Evolutionary conservation across 345 rosid species (phyloP).

Genomic region (Eucalyptus decipiens): DNA sequence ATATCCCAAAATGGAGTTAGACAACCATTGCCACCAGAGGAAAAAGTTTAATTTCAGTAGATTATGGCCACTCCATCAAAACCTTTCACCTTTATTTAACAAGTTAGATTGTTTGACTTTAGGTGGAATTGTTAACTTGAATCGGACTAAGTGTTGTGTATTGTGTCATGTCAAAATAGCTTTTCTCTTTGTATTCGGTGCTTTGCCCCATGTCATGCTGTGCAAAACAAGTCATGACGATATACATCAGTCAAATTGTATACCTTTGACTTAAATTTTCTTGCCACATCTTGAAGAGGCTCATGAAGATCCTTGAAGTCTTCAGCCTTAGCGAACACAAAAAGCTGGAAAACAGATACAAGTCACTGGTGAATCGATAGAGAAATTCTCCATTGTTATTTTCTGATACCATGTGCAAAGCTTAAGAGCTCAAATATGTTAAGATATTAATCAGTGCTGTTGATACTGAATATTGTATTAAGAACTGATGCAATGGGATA

Average conservation of each 20-base stretch:
- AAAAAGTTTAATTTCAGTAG: not conserved
- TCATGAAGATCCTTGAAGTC: slow-evolving; percentile 39
- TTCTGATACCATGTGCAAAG: not conserved
- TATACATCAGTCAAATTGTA: not conserved
- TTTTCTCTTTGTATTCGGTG: not conserved
- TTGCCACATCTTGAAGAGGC: slow-evolving; percentile 60
- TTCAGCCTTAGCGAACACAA: slow-evolving; percentile 51
- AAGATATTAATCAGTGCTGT: not conserved
- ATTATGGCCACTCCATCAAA: not conserved
- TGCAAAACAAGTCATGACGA: not conserved
- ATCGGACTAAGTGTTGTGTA: not conserved
- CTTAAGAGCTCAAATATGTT: not conserved
- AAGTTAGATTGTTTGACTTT: not conserved
- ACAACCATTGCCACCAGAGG: not conserved
- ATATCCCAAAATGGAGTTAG: slow-evolving; percentile 2
- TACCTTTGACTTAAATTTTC: slow-evolving; percentile 66
- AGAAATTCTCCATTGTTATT: not conserved
- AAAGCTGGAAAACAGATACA: slow-evolving; percentile 29
- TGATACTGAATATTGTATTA: not conserved
- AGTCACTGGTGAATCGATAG: not conserved
- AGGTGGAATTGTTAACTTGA: not conserved
- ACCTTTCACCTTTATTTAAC: not conserved
- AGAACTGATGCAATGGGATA: not conserved
- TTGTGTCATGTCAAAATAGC: not conserved
- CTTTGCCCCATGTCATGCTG: not conserved